Percentiles rank a stretch among this genome's conserved stretches.
Conservation (phyloP, 257 asterid genomes). For the Ilex aquifolium region DNA sequence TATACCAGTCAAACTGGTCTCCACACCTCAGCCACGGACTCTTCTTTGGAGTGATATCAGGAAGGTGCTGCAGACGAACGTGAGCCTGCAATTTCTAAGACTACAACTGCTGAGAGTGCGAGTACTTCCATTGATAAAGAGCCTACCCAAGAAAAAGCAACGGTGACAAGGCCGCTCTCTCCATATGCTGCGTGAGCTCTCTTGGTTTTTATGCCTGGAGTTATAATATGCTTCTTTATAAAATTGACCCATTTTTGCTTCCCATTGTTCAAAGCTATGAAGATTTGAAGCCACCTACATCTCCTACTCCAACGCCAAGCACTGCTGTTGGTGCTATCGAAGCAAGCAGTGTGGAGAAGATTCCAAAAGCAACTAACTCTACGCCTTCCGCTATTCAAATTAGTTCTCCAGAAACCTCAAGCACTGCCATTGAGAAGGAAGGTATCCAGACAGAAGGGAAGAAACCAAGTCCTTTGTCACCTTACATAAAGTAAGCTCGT, state of each 20-base stretch:
- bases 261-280: constrained; percentile 36
- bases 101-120: constrained; percentile 14
- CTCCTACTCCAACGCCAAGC: constrained; percentile 65
- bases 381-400: constrained; percentile 22
- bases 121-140: constrained; percentile 22
- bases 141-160: constrained; percentile 29
- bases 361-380: constrained; percentile 16
- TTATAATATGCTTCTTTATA: neutral
- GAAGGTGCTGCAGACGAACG: constrained; percentile 32
- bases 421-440: constrained; percentile 10
- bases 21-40: neutral
- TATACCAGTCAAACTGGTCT: neutral
- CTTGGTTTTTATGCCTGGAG: neutral
- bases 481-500: constrained; percentile 43
- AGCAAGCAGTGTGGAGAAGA: constrained; percentile 21
- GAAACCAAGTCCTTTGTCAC: constrained; percentile 36
- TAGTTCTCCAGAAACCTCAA: constrained; percentile 27
- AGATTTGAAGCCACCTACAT: constrained; percentile 62
- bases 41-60: constrained; percentile 28
- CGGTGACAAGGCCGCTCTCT: constrained; percentile 42
- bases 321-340: constrained; percentile 24
- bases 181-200: constrained; percentile 72
- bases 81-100: constrained; percentile 29
- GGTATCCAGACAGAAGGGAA: constrained; percentile 20
- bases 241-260: neutral